These are phyloP conservation scores for Diddensiella transvaalensis DNA, from an alignment of 805 yeast genomes.

Conservation along the genomic window DNA sequence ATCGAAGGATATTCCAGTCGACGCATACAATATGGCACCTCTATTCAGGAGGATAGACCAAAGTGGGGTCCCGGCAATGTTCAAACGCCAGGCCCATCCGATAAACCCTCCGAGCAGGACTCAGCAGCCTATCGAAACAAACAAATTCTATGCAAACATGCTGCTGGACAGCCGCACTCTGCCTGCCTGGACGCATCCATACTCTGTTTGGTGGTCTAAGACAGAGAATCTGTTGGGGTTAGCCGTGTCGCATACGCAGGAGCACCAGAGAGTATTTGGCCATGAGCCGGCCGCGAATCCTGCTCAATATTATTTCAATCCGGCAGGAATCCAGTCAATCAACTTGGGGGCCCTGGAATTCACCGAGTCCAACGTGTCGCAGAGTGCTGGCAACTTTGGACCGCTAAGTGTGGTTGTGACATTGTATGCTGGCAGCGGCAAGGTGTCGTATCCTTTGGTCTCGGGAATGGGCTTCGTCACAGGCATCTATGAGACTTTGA, in stretches of 20 bases:
- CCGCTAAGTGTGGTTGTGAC: slow-evolving; percentile 48
- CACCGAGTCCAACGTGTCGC: slow-evolving; percentile 15
- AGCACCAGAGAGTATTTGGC: slow-evolving; percentile 63
- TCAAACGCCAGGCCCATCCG: slow-evolving; percentile 15
- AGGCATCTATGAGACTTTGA: slow-evolving; percentile 50
- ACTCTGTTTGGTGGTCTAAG: slow-evolving; percentile 64
- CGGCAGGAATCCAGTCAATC: slow-evolving; percentile 47
- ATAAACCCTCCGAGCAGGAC: slow-evolving; percentile 12
- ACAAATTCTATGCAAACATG: slow-evolving; percentile 74
- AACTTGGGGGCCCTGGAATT: slow-evolving; percentile 37
- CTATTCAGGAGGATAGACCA: too few species aligned
- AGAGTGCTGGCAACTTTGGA: slow-evolving; percentile 40
- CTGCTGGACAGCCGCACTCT: slow-evolving; percentile 60
- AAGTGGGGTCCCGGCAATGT: slow-evolving; percentile 12
- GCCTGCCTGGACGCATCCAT: slow-evolving; percentile 82
- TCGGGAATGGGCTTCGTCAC: slow-evolving; percentile 84
- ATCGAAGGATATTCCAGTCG: too few species aligned
- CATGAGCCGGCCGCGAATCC: slow-evolving; percentile 53
- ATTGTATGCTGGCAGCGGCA: slow-evolving; percentile 36
- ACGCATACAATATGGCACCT: too few species aligned
- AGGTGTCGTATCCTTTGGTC: slow-evolving; percentile 56
- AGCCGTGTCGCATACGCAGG: slow-evolving; percentile 61
- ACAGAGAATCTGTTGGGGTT: slow-evolving; percentile 51
- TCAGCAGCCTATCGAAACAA: slow-evolving; percentile 57
- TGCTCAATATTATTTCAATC: slow-evolving; percentile 44